Evolutionary conservation across 2,329 filamentous ascomycete species (phyloP).

Genomic region (Xylariaceae sp.): DNA sequence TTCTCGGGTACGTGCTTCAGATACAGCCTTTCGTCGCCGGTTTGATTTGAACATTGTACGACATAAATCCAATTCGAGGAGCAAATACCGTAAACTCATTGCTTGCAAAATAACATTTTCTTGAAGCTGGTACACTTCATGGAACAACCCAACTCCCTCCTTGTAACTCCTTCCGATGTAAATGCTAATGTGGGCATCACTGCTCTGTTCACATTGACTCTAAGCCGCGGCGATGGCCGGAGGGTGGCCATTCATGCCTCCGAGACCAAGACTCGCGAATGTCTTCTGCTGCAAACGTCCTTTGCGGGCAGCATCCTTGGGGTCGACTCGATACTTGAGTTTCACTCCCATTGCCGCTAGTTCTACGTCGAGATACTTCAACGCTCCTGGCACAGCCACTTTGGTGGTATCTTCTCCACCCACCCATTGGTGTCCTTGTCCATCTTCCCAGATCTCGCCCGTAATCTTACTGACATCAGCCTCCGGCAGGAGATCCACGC

Average conservation of each 20-base stretch:
- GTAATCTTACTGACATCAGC: slow-evolving; percentile 55
- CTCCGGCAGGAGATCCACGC: slow-evolving; percentile 57
- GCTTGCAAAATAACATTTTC: too few species aligned
- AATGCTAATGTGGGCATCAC: slow-evolving; percentile 6
- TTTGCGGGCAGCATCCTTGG: slow-evolving; percentile 63
- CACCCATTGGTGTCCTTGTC: slow-evolving; percentile 75
- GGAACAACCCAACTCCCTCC: background rate
- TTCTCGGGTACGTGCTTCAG: slow-evolving; percentile 15
- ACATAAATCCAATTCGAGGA: too few species aligned
- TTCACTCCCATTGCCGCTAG: slow-evolving; percentile 94
- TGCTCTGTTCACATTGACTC: background rate
- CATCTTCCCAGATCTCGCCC: slow-evolving; percentile 89
- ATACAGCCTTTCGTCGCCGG: too few species aligned
- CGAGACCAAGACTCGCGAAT: slow-evolving; percentile 31
- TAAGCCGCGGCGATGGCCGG: slow-evolving; percentile 27
- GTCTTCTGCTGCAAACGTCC: slow-evolving; percentile 43
- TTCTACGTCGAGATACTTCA: slow-evolving; percentile 93
- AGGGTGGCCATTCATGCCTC: slow-evolving; percentile 17
- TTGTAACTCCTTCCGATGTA: slow-evolving; percentile 15
- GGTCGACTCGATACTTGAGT: slow-evolving; percentile 72
- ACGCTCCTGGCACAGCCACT: slow-evolving; percentile 87
- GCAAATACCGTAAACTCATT: too few species aligned
- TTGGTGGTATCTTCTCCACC: slow-evolving; percentile 89
- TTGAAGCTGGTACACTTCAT: too few species aligned
- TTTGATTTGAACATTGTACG: too few species aligned